Conservation (phyloP, 2,329 filamentous ascomycete genomes). For the Harringtonia lauricola region DNA sequence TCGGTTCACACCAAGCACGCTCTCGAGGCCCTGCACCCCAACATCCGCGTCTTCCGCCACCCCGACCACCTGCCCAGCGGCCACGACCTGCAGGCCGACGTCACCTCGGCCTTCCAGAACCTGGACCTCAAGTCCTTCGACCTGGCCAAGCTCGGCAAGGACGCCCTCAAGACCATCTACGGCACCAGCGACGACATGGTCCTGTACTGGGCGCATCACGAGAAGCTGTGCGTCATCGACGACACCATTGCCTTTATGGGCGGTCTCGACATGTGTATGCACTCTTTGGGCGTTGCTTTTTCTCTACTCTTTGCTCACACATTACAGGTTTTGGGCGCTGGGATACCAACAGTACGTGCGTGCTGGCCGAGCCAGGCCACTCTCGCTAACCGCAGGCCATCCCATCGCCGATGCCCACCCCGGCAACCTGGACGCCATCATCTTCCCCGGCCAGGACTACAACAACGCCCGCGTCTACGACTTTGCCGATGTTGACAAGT, state of each 20-base stretch:
- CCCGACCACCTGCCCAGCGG: slow-evolving; percentile 76
- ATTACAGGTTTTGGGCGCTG: slow-evolving; percentile 65
- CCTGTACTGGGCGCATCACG: slow-evolving; percentile 87
- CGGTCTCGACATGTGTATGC: slow-evolving; percentile 66
- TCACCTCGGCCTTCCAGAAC: slow-evolving; percentile 49
- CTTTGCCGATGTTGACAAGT: slow-evolving; percentile 66
- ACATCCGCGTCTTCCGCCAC: slow-evolving; percentile 82
- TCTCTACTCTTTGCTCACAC: too few species aligned
- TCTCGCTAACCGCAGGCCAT: too few species aligned
- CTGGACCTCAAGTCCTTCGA: slow-evolving; percentile 37
- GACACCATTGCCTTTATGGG: slow-evolving; percentile 80
- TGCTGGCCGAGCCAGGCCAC: too few species aligned
- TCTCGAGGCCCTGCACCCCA: slow-evolving; percentile 66
- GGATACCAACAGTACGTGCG: slow-evolving; percentile 66
- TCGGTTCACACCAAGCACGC: slow-evolving; percentile 66
- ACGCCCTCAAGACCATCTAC: slow-evolving; percentile 69
- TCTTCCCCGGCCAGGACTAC: slow-evolving; percentile 87
- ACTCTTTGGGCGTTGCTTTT: too few species aligned
- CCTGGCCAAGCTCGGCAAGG: slow-evolving; percentile 55
- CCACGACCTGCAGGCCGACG: slow-evolving; percentile 54
- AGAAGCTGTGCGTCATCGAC: slow-evolving; percentile 80
- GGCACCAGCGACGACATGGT: slow-evolving; percentile 73
- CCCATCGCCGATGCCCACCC: slow-evolving; percentile 78
- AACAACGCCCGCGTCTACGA: slow-evolving; percentile 83
- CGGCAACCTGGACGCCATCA: slow-evolving; percentile 58